Conservation (phyloP, 257 asterid genomes). For the Solanum medicagineum region DNA sequence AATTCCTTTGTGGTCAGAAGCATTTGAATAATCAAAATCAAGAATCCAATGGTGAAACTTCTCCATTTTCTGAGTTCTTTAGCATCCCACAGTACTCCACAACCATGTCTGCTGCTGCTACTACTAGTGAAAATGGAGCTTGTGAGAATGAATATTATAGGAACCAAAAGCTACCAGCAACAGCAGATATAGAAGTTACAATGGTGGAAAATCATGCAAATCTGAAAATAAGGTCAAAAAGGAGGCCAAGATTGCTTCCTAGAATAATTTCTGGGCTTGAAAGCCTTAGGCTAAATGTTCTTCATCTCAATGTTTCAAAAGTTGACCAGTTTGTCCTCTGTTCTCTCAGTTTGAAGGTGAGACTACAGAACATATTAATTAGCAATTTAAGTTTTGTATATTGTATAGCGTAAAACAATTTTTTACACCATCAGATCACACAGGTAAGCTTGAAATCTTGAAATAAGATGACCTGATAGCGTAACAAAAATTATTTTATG, state of each 20-base stretch:
- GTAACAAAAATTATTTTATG: background rate
- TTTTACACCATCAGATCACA: background rate
- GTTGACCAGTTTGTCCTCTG: constrained; percentile 18
- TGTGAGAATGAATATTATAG: background rate
- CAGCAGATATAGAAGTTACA: constrained; percentile 34
- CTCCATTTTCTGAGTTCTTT: constrained; percentile 28
- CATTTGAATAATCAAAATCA: background rate
- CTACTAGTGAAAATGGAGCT: background rate
- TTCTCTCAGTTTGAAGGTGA: constrained; percentile 24
- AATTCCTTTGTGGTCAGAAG: constrained; percentile 14
- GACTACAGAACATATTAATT: background rate
- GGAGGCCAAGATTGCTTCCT: constrained; percentile 15
- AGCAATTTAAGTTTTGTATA: background rate
- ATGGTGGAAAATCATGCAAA: constrained; percentile 36
- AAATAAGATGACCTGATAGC: background rate
- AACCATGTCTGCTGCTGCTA: background rate
- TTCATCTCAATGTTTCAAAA: constrained; percentile 29
- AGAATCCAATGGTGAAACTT: background rate
- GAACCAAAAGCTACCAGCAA: background rate
- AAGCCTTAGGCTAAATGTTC: constrained; percentile 16
- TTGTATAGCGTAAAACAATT: background rate
- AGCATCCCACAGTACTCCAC: constrained; percentile 23
- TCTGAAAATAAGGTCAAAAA: constrained; percentile 20
- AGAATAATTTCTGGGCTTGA: constrained; percentile 23
- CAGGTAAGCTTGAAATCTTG: background rate